A percentile compares a stretch with the other conserved stretches of the same genome.
Conservation (phyloP, 306 rosid species). For the Prunus dulcis region DNA sequence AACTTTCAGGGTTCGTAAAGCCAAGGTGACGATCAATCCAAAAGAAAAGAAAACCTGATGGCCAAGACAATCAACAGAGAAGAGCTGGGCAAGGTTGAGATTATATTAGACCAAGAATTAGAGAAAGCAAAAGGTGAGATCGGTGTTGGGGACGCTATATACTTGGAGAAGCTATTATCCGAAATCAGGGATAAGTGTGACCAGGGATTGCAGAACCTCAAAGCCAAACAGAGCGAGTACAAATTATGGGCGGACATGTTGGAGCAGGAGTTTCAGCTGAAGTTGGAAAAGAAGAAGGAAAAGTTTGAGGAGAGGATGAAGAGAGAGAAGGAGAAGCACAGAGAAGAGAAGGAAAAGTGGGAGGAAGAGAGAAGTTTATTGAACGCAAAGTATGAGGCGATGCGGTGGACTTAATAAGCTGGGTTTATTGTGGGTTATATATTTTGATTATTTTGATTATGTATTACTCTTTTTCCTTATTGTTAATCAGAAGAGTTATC, state of each 20-base stretch:
- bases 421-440: no score
- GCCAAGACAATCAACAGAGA: background rate
- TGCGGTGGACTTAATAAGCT: slow-evolving; percentile 7
- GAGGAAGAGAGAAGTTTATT: background rate
- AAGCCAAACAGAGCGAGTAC: background rate
- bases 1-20: background rate
- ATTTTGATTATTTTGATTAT: no score
- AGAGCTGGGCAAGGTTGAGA: background rate
- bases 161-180: background rate
- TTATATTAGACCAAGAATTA: background rate
- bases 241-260: background rate
- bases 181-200: slow-evolving; percentile 3
- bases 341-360: background rate
- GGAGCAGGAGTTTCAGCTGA: background rate
- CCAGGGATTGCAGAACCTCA: slow-evolving; percentile 6
- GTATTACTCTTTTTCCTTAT: background rate
- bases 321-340: slow-evolving; percentile 2
- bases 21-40: background rate
- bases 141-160: background rate
- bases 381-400: background rate
- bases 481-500: no score
- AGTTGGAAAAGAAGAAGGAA: slow-evolving; percentile 1
- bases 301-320: background rate
- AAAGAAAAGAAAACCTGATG: background rate
- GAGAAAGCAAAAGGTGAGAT: background rate